Evolutionary conservation across 2,329 filamentous ascomycete genomes (phyloP).

Genomic region (Cercospora sp.): DNA sequence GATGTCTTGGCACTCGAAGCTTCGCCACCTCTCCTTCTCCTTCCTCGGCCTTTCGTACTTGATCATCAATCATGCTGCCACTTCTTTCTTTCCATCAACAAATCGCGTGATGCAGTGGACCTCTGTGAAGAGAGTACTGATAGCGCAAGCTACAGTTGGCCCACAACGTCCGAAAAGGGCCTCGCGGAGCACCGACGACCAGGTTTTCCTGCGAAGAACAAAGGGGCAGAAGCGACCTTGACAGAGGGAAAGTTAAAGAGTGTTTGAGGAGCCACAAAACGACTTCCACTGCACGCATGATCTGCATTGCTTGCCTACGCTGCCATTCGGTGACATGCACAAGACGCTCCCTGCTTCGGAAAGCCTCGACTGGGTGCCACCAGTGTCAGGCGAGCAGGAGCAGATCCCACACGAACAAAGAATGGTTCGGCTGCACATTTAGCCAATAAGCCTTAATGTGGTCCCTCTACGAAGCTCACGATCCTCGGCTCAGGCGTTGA

Average conservation of each 20-base stretch:
- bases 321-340: not conserved
- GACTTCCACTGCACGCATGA: not conserved
- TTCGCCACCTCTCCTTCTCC: not conserved
- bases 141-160: not conserved
- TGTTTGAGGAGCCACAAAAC: not conserved
- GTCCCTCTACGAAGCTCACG: not conserved
- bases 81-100: not conserved
- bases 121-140: not conserved
- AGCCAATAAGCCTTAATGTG: not conserved
- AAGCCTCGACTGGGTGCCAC: not conserved
- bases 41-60: not conserved
- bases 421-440: not conserved
- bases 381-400: not conserved
- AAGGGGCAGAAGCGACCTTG: not conserved
- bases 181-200: not conserved
- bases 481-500: not conserved
- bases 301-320: not conserved
- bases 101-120: not conserved
- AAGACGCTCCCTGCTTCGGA: not conserved
- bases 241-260: not conserved
- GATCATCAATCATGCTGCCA: not conserved
- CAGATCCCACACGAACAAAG: not conserved
- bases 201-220: not conserved
- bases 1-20: not conserved
- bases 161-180: not conserved